Base-by-base conservation (phyloP, 306 rosid genomes). In the Ammopiptanthus mongolicus region DNA sequence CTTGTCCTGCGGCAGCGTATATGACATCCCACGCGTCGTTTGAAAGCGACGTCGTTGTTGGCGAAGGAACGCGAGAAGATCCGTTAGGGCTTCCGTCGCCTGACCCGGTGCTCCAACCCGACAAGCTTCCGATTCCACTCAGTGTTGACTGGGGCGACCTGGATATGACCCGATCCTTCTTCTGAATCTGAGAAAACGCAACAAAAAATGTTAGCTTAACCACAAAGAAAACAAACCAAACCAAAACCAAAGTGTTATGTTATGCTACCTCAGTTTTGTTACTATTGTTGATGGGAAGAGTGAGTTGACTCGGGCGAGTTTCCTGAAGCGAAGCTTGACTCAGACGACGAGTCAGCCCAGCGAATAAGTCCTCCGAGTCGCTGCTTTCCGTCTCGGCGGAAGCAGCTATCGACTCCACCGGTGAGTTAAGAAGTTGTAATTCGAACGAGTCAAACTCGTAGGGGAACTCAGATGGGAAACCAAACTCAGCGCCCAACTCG, bases 61-160 rank as follows among this genome's bases (percentile, higher is more conserved):
- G 99, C 0, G 99, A 95, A 0, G 97, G 84, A 11, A 87, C 88
- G 36, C 81, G 97, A 1, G 97, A 86, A 0, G 88, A 81, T 0
- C 87, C 88, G 12, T 79, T 84, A 0, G 98, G 95, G 68, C 98
- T 94, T 21, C 90, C 94, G 4, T 91, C 90, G 21, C 86, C 83
- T 0, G 92, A 90, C 8, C 71, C 82, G 4, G 71, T 66, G 5
- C 93, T 84, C 10, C 87, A 78, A 69, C 81, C 84, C 0, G 96
- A 87, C 91, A 91, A 87, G 88, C 93, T 77, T 4, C 92, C 96
- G 55, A 88, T 79, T 71, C 99, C 93, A 13, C 84, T 78, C 33
- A 92, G 79, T 5, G 87, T 90, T 23, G 99, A 95, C 89, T 92
- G 93, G 0, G 97, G 99, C 2, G 99, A 95, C 13, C 91, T 83